Evolutionary conservation across 2,329 filamentous ascomycete genomes (phyloP), one percentile per base, ranked within the genome.

Genomic region (Chaetomium sp.): DNA sequence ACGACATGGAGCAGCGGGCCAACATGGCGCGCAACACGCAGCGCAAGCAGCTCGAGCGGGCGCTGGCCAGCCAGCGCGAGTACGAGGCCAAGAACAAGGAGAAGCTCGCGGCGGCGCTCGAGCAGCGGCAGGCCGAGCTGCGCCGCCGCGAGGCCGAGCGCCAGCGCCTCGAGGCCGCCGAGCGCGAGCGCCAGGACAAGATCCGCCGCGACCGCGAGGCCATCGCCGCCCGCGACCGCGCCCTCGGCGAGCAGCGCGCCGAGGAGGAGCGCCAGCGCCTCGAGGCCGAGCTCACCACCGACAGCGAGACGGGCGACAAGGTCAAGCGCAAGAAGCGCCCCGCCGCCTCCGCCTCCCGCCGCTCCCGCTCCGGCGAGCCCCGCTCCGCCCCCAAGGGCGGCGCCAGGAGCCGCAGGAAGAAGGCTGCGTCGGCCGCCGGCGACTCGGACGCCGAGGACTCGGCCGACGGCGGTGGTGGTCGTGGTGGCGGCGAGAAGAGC

Each of bases 1-100:
- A 90, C 66, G 92, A 97, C 71, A 87, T 99, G 42, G 94, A 98
- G 76, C 92, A 96, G 78, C 92, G 96, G 74, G 94, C 95, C 51
- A 96, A 92, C 82, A 99, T 99, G 95, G 93, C 92, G 69, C 89
- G 90, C 66, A 97, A 97, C 75, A 99, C 96, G 0, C 92, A 97
- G 79, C 90, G 91, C 69, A 93, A 92, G 72, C 94, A 99, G 76
- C 85, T 99, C 13, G 92, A 96, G 73, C 88, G 93, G 72, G 90
- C 91, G 4, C 86, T 94, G 56, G 88, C 92, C 69, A 90, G 87
- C 70, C 95, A 99, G 76, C 89, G 87, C 68, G 91, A 96, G 68
- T 98, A 96, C 76, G 95, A 99, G 76, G 90, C 93, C 72, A 92
- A 91, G 80, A 97, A 98, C 75, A 92, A 93, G 42, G 87, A 90